A percentile compares a stretch with the other conserved stretches of the same genome.
Conservation (phyloP, 495 filamentous ascomycete species). For the Rusavskia elegans region DNA sequence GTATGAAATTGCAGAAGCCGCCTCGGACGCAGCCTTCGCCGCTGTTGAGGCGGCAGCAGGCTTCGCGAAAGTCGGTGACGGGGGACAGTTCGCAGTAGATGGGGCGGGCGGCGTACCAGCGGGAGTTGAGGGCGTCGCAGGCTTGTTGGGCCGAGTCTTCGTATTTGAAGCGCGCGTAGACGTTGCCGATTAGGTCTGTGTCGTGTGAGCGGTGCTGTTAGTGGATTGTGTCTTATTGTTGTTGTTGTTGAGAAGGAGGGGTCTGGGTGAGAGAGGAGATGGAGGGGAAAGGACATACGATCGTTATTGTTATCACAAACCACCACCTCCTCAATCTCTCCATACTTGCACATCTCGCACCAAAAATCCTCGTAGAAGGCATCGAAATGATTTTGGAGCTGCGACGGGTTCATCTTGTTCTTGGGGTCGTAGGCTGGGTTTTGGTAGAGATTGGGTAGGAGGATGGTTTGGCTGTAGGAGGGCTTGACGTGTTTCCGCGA, state of each 20-base stretch:
- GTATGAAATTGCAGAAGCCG: conserved; percentile 98
- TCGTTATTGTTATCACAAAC: conserved; percentile 96
- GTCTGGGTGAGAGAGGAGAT: background rate
- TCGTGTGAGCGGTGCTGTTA: too few relatives aligned
- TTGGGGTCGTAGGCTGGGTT: conserved; percentile 96
- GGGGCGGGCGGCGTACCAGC: conserved; percentile 94
- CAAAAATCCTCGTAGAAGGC: conserved; percentile 99
- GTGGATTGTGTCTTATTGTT: too few relatives aligned
- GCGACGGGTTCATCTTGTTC: conserved; percentile 84
- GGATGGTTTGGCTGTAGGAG: conserved; percentile 91
- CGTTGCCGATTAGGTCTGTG: conserved; percentile 91
- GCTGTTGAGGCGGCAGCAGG: conserved; percentile 85
- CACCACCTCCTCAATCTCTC: conserved; percentile 77
- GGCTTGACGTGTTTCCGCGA: conserved; percentile 98
- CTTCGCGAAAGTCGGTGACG: conserved; percentile 96
- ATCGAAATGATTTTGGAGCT: conserved; percentile 98
- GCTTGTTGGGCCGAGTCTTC: conserved; percentile 88
- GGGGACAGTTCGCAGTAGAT: conserved; percentile 96
- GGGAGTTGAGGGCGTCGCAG: conserved; percentile 82
- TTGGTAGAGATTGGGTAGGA: conserved; percentile 97
- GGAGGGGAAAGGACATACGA: conserved; percentile 38
- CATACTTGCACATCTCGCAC: conserved; percentile 97
- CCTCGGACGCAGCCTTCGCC: conserved; percentile 93
- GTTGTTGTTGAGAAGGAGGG: background rate
- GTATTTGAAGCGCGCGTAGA: conserved; percentile 99